Evolutionary conservation across 805 yeast genomes (phyloP).

Genomic region (Maudiozyma serrabonitensis): DNA sequence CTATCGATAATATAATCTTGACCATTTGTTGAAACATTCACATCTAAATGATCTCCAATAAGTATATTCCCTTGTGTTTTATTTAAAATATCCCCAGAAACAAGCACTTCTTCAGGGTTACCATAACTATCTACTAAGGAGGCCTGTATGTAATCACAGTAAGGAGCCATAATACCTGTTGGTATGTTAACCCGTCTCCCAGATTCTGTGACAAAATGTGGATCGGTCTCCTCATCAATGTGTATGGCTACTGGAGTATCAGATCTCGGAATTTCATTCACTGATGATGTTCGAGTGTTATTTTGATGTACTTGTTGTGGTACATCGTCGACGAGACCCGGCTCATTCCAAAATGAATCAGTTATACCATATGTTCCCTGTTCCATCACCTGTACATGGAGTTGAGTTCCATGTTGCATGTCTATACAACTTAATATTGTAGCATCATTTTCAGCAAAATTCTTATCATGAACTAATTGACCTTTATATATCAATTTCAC

Average conservation of each 20-base stretch:
- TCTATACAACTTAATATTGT: constrained; percentile 14
- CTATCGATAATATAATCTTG: neutral
- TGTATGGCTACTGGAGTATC: neutral
- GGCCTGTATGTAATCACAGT: neutral
- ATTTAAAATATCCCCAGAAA: neutral
- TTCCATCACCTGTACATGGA: constrained; percentile 23
- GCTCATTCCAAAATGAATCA: constrained; percentile 24
- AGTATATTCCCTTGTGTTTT: too few relatives aligned
- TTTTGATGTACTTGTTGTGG: neutral
- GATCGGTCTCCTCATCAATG: neutral
- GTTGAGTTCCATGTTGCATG: constrained; percentile 9
- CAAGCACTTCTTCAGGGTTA: neutral
- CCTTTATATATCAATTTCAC: constrained; percentile 25
- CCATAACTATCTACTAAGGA: neutral
- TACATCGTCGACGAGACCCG: neutral
- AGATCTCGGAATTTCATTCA: neutral
- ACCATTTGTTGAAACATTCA: neutral
- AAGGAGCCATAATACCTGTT: neutral
- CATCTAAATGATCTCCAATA: neutral
- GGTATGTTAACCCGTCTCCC: neutral
- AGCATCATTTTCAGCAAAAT: constrained; percentile 14
- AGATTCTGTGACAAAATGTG: constrained; percentile 1
- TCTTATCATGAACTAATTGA: constrained; percentile 5
- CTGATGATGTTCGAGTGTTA: neutral
- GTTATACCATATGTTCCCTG: constrained; percentile 14